Evolutionary conservation across 495 filamentous ascomycete species (phyloP), one percentile per base, ranked within the genome.

Genomic region (Trichocladium antarcticum): DNA sequence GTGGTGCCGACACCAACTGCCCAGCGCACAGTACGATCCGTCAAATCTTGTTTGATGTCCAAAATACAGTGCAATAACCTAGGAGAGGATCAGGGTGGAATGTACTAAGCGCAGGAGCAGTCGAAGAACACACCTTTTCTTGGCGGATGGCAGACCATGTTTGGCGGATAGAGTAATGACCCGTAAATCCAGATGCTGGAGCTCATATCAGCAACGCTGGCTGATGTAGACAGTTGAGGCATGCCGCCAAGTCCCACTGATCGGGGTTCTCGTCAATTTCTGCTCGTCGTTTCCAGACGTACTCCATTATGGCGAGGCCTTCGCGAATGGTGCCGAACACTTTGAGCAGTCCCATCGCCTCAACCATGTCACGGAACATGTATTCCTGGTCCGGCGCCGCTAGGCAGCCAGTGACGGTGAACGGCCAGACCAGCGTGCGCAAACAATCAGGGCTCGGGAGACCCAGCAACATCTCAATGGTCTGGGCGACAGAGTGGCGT

Each of bases 391-490:
- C 63, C 2, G 64, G 65, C 5, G 60, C 54, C 1, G 75, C 73
- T 14, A 78, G 59, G 49, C 71, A 77, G 22, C 75, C 74, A n/a
- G 71, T 70, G 2, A 77, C 59, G 47, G 68, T 71, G 37, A 76
- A 68, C 0, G 75, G 74, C 73, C 72, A 78, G 14, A 68, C 68
- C 37, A 73, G 50, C 12, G 70, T 69, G 1, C 71, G 59, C 11
- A 76, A 47, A 43, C 53, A 63, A 19, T 49, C 43, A 0, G 52
- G 56, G 9, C 37, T 38, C 0, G 54, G 53, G 22, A 74, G 54
- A 7, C 55, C 24, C 2, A 37, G 29, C 9, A 74, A 22, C 48
- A 72, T 35, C 29, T 62, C 54, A 2, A 73, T 51, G 12, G 67
- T 66, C 22, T 40, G 53, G 0, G 41, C 42, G 9, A 74, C 71